Base-by-base conservation (phyloP, 208 protist species). In the Crithidia sp. region DNA sequence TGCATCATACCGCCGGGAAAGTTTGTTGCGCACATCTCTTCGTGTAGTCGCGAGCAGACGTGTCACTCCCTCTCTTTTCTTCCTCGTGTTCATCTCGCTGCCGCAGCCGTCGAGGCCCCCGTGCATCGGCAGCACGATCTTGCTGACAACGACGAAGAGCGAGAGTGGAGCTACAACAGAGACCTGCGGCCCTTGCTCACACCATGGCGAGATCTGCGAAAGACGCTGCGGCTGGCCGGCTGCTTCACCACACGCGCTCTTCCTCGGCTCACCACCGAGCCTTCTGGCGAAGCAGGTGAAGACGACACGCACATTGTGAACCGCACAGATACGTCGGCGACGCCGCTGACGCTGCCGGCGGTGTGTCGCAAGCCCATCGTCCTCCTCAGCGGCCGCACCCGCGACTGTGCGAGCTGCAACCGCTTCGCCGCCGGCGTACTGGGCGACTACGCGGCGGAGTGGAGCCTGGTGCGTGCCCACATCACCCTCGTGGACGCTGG, bases 401-500 rank as follows among this genome's bases (percentile, higher is more conserved):
- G 3, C 5, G 59, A 71, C 69, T 79, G 69, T 59, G 52, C 3
- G 14, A 79, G 69, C 66, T 84, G 79, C 60, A 61, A 55, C 6
- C n/a, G 44, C 57, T 69, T 79, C 19, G 45, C 60, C 39, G 36
- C 8, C 7, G 68, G 66, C 19, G 66, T 74, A 39, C 60, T 71
- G 55, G n/a, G 54, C 12, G 28, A 61, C 60, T 79, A 70, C 53
- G 73, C 65, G 17, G 83, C 81, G 8, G 86, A 91, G 67, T 86
- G 85, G 77, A 56, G 67, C 45, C 79, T 80, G 49, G 78, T 91
- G 28, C 77, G 69, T 50, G 71, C 77, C 54, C 74, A 88, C 59
- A 81, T 86, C 55, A 91, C 83, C 14, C 74, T 91, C 53, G 86
- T 91, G 47, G 76, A 78, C 71, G 74, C 74, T 5, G 76, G 83